phyloP scores from a whole-genome alignment of 257 asterid species.

The Phtheirospermum japonicum region DNA sequence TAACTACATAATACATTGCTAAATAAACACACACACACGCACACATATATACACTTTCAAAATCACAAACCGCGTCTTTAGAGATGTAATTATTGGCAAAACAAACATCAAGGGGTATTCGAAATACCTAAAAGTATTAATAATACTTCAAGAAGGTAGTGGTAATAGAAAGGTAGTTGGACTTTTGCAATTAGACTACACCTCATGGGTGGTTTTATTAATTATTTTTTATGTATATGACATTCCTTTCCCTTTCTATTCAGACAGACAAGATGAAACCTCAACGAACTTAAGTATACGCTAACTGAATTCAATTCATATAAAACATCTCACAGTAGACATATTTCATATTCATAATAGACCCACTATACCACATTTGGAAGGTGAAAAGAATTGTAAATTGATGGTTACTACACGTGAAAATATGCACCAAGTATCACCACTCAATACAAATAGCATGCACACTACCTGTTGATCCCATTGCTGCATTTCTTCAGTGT shows the following conservation, averaged over 20 bases:
- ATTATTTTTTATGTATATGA: slow-evolving; percentile 4
- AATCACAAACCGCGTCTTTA: background rate
- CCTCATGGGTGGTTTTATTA: background rate
- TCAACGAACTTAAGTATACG: slow-evolving; percentile 8
- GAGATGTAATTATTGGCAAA: background rate
- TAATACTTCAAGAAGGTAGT: background rate
- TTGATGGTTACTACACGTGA: background rate
- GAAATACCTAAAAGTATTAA: no score
- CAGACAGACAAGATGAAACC: background rate
- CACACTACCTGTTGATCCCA: slow-evolving; percentile 95
- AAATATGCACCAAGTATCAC: slow-evolving; percentile 1
- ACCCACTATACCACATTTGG: no score
- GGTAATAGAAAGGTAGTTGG: background rate
- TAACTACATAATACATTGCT: background rate
- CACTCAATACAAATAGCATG: slow-evolving; percentile 5
- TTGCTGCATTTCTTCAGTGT: slow-evolving; percentile 87
- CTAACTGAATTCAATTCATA: background rate
- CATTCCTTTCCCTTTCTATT: background rate
- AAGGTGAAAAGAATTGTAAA: background rate
- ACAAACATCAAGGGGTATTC: background rate
- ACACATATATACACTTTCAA: no score
- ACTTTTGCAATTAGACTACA: background rate
- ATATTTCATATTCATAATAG: no score
- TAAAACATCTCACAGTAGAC: background rate
- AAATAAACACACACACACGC: no score